Percentiles rank a stretch among this genome's conserved stretches.
Evolutionary conservation across 148 eudicot genomes (phyloP).

Genomic region (Cornus florida): DNA sequence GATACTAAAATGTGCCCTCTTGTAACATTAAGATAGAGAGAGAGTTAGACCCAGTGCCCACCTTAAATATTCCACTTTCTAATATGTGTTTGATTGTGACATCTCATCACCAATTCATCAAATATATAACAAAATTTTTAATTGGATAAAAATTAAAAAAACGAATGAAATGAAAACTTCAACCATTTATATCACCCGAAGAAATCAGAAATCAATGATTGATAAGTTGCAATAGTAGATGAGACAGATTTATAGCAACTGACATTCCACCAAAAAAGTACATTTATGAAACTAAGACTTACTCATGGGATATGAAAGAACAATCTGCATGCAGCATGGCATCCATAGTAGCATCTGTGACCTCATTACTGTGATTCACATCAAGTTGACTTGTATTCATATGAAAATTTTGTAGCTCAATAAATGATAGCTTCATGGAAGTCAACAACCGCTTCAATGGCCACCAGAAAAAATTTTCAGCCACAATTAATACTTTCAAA

Average conservation of each 20-base stretch:
- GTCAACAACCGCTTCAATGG: slow-evolving; percentile 47
- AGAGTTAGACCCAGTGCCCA: too few species aligned
- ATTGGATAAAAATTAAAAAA: background rate
- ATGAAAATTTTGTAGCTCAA: slow-evolving; percentile 24
- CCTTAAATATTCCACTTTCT: background rate
- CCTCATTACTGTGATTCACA: slow-evolving; percentile 3
- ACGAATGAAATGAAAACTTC: background rate
- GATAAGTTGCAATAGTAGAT: background rate
- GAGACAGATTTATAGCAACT: background rate
- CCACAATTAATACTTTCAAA: slow-evolving; percentile 51
- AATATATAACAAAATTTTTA: background rate
- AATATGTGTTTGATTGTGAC: background rate
- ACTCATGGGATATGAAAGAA: slow-evolving; percentile 48
- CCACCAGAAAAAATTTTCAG: slow-evolving; percentile 56
- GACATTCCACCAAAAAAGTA: background rate
- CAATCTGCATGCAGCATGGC: slow-evolving; percentile 36
- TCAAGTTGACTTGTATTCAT: slow-evolving; percentile 20
- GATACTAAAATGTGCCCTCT: background rate
- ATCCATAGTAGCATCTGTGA: slow-evolving; percentile 19
- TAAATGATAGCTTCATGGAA: slow-evolving; percentile 41
- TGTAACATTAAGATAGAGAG: background rate
- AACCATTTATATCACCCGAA: background rate
- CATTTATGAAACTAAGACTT: slow-evolving; percentile 24
- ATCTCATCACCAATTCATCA: background rate
- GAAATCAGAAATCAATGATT: background rate